A percentile compares a stretch with the other conserved stretches of the same genome.
Conservation (phyloP, 352 stramenopile species). For the Plasmopara muralis region DNA sequence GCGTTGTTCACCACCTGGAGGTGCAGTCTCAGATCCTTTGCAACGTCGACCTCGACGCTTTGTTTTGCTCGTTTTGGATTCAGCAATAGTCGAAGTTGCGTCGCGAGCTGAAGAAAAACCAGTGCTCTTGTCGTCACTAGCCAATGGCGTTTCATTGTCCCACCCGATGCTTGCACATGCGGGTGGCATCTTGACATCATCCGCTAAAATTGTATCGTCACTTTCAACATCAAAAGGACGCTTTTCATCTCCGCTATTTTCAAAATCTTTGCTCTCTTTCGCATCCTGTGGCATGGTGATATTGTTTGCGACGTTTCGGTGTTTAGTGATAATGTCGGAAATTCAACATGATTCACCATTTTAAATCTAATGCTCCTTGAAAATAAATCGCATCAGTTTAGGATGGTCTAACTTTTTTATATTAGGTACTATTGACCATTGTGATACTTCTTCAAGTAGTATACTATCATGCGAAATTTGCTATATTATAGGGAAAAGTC, state of each 20-base stretch:
- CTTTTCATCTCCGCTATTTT: slow-evolving; percentile 12
- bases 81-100: slow-evolving; percentile 7
- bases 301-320: slow-evolving; percentile 13
- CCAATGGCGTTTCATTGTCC: slow-evolving; percentile 31
- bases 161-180: slow-evolving; percentile 59
- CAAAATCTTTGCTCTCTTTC: slow-evolving; percentile 26
- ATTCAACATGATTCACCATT: too few species aligned
- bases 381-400: too few species aligned
- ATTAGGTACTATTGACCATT: too few species aligned
- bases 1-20: slow-evolving; percentile 16
- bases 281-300: slow-evolving; percentile 13
- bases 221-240: slow-evolving; percentile 40
- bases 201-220: slow-evolving; percentile 29
- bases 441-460: too few species aligned
- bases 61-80: slow-evolving; percentile 23
- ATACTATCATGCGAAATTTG: too few species aligned
- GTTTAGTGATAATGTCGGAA: not conserved
- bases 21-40: slow-evolving; percentile 39
- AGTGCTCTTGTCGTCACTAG: slow-evolving; percentile 24
- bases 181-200: slow-evolving; percentile 43
- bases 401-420: too few species aligned
- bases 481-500: too few species aligned
- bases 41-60: slow-evolving; percentile 53
- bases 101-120: slow-evolving; percentile 11
- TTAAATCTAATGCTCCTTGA: too few species aligned